Percentiles rank a stretch among this genome's conserved stretches.
phyloP scores from a whole-genome alignment of 163 green algal genomes.

The Chlorella variabilis region DNA sequence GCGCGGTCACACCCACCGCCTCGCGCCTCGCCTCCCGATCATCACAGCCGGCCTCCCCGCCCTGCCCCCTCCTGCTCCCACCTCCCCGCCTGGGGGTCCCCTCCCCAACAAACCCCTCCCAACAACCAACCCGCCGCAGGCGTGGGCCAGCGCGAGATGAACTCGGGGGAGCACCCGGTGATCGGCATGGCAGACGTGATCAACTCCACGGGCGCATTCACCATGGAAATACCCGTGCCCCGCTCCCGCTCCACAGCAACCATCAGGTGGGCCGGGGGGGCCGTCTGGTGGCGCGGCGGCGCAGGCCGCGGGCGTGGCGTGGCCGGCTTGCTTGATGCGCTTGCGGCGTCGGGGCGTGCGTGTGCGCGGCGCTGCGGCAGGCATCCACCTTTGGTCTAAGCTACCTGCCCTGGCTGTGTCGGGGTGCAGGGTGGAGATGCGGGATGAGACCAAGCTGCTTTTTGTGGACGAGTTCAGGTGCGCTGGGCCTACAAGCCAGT shows the following conservation, averaged over 20 bases:
- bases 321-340: no score
- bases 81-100: neutral
- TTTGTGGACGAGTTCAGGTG: constrained; percentile 84
- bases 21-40: no score
- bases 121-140: constrained; percentile 43
- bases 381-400: no score
- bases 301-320: no score
- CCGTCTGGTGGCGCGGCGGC: no score
- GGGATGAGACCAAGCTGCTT: constrained; percentile 56
- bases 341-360: no score
- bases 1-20: no score
- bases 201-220: constrained; percentile 66
- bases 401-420: neutral
- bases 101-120: neutral
- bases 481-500: no score
- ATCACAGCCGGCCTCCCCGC: neutral
- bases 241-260: constrained; percentile 74
- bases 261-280: constrained; percentile 50
- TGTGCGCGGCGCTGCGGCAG: no score
- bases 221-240: constrained; percentile 77
- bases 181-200: constrained; percentile 84
- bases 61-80: neutral
- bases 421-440: constrained; percentile 70
- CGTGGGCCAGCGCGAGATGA: constrained; percentile 81
- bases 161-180: constrained; percentile 74